Percentiles rank a stretch among this genome's conserved stretches.
Conservation (phyloP, 2,329 filamentous ascomycete genomes). For the Fusarium torreyae region DNA sequence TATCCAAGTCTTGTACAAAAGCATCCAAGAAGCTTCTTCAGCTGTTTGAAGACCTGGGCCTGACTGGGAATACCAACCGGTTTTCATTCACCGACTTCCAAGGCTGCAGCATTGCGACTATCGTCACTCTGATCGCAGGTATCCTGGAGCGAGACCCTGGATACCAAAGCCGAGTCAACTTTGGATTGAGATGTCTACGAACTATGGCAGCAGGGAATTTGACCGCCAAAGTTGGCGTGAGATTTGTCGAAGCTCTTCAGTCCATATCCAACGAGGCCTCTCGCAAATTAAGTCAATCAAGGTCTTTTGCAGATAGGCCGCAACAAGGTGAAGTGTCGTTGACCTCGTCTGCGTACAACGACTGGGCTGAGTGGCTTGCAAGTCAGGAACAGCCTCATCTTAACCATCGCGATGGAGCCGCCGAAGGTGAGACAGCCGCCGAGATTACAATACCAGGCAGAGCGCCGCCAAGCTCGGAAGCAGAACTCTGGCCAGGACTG, state of each 20-base stretch:
- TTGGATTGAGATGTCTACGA: background rate
- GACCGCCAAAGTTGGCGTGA: conserved; percentile 2
- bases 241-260: conserved; percentile 1
- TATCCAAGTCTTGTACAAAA: conserved; percentile 3
- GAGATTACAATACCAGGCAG: background rate
- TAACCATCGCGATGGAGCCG: rapidly evolving
- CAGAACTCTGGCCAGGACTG: background rate
- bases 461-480: background rate
- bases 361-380: background rate
- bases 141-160: background rate
- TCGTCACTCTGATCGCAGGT: conserved; percentile 5
- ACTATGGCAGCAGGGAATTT: conserved; percentile 4
- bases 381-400: background rate
- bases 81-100: conserved; percentile 5
- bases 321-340: background rate
- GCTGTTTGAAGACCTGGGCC: background rate
- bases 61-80: background rate
- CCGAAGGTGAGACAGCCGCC: rapidly evolving
- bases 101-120: conserved; percentile 6
- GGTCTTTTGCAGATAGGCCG: background rate
- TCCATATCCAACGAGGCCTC: conserved; percentile 5
- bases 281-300: background rate
- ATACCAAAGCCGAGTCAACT: background rate
- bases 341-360: background rate
- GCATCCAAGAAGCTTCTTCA: conserved; percentile 8